Conservation (phyloP, 345 rosid genomes). For the Gossypium ekmanianum region DNA sequence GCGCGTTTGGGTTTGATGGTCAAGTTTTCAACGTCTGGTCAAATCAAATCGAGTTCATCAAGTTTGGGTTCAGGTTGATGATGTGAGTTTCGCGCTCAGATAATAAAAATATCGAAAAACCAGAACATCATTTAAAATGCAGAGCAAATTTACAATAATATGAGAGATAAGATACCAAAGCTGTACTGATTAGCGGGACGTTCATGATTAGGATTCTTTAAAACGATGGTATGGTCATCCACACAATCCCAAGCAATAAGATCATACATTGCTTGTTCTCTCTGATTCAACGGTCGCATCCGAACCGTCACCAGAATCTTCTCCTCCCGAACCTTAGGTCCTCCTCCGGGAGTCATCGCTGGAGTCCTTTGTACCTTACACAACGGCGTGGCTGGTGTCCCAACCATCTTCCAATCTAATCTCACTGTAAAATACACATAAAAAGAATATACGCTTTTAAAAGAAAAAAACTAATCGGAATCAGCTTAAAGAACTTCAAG, state of each 20-base stretch:
- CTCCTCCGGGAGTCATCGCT: conserved; percentile 63
- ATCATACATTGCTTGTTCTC: conserved; percentile 83
- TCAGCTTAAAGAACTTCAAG: conserved; percentile 15
- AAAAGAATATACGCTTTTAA: not conserved
- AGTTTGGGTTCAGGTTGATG: too few relatives aligned
- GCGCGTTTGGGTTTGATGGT: too few relatives aligned
- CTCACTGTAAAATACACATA: not conserved
- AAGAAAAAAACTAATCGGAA: not conserved
- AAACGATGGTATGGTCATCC: conserved; percentile 54
- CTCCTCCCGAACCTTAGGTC: conserved; percentile 62
- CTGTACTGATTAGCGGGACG: conserved; percentile 37
- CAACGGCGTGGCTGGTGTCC: conserved; percentile 65
- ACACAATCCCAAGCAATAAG: conserved; percentile 92
- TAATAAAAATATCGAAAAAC: too few relatives aligned
- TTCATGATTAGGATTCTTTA: conserved; percentile 65
- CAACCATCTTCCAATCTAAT: conserved; percentile 41
- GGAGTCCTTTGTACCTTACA: conserved; percentile 46
- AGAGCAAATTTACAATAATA: not conserved
- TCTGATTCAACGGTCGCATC: conserved; percentile 72
- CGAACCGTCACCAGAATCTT: conserved; percentile 84
- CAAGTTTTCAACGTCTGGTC: too few relatives aligned
- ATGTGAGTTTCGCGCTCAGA: too few relatives aligned
- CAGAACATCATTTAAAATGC: not conserved
- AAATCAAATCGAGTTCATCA: too few relatives aligned
- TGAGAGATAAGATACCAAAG: conserved; percentile 49